Evolutionary conservation across 192 early-diverging fungal species (phyloP), one percentile per base, ranked within the genome.

Genomic region (Podochytrium sp.): DNA sequence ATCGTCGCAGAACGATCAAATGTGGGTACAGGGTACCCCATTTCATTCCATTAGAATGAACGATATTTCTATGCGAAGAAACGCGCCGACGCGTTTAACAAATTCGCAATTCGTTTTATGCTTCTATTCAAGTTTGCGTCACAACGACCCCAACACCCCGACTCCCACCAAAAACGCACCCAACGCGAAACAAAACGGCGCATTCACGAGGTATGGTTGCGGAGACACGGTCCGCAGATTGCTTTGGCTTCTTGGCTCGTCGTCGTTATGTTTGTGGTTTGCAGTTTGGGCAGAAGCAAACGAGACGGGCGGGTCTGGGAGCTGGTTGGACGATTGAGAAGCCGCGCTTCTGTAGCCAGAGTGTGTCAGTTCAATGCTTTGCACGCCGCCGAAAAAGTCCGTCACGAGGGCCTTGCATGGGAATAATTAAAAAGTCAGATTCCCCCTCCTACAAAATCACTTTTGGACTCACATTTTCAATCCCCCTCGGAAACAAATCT

Each of bases 331-430:
- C 30, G 10, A 18, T 35, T 20, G n/a, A 7, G 30, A 34, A 47
- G 0, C 29, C 29, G 12, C 18, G 2, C 55, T 47, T 16, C 33
- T 29, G 65, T 80, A 83, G 18, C 69, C 57, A 0, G 43, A 20
- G 10, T 43, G 2, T 0, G 94, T 96, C 62, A 98, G 78, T 80
- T 97, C 92, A 18, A 97, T 83, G 66, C 90, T 93, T 72, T 96
- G 95, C 25, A 98, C 95, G 30, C 88, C 93, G 40, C 97, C 97
- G 78, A 99, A 96, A 76, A 99, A 99, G 77, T 99, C 97, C 0
- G 95, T 96, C 29, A 99, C 86, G 30, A 87, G 80, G 55, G 91
- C 84, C 87, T 89, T 53, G 2, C 65, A 3, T 32, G 6, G 5
- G 4, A 40, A 20, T 7, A 65, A 20, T 34, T 30, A 43, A 29